Percentiles rank a stretch among this genome's conserved stretches.
phyloP scores from a whole-genome alignment of 2,329 filamentous ascomycete species.

The Chrysosphaeria jannelii region DNA sequence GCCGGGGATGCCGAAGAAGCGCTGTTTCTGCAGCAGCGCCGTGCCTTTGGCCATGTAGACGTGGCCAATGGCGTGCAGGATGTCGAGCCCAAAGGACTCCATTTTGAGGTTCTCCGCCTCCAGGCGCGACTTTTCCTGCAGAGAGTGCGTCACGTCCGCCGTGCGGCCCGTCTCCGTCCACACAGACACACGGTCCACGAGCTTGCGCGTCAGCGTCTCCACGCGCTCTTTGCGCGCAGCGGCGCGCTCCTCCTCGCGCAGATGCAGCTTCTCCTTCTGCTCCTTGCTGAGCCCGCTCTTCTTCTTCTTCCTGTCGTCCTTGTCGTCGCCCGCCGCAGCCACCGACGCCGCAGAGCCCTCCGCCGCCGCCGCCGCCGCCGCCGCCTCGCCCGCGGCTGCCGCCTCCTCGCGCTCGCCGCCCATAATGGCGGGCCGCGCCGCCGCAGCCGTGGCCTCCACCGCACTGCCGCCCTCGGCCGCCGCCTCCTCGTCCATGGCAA shows the following conservation, averaged over 20 bases:
- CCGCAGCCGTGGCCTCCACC: slow-evolving; percentile 8
- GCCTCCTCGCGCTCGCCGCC: slow-evolving; percentile 15
- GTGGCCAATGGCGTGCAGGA: slow-evolving; percentile 75
- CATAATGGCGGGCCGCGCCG: slow-evolving; percentile 3
- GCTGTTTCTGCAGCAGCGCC: slow-evolving; percentile 74
- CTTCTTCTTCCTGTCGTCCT: slow-evolving; percentile 33
- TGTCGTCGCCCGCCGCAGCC: slow-evolving; percentile 12
- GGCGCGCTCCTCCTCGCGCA: slow-evolving; percentile 63
- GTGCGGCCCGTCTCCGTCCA: slow-evolving; percentile 96
- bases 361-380: slow-evolving; percentile 4
- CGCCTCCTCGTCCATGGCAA: slow-evolving; percentile 53
- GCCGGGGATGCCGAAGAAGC: slow-evolving; percentile 82
- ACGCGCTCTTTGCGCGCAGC: slow-evolving; percentile 65
- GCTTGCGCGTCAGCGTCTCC: slow-evolving; percentile 52
- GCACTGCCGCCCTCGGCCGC: slow-evolving; percentile 7
- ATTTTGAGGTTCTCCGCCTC: slow-evolving; percentile 98
- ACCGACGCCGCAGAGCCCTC: slow-evolving; percentile 22
- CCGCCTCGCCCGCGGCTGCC: slow-evolving; percentile 3
- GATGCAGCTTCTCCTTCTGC: slow-evolving; percentile 70
- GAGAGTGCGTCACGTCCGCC: slow-evolving; percentile 54
- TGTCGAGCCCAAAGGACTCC: slow-evolving; percentile 93
- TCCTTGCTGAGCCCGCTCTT: slow-evolving; percentile 67
- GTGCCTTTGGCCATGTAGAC: slow-evolving; percentile 76
- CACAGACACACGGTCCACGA: slow-evolving; percentile 66
- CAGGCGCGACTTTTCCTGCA: slow-evolving; percentile 77